Base-by-base conservation (phyloP, 2,329 filamentous ascomycete species). In the Microdochium paspali region DNA sequence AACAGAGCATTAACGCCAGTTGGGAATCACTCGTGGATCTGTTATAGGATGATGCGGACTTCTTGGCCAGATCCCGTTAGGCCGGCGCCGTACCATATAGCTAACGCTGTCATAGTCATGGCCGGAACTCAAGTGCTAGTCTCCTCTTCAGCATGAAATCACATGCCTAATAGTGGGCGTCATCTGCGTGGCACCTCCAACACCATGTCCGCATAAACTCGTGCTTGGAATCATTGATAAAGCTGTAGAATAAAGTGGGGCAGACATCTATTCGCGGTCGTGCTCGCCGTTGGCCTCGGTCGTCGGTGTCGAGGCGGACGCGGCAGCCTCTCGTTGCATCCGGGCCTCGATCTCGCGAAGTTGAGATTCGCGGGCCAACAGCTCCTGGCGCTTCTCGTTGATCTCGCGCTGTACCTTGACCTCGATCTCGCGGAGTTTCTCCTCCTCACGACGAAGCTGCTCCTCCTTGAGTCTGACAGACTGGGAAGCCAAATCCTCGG, bases 391-490 rank as follows among this genome's bases (percentile, higher is more conserved):
- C 82, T 98, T 98, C 81, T 97, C 93, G 73, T 96, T 95, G 76
- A 98, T 98, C 73, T 98, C 93, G 66, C 93, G 88, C 76, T 98
- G 93, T 54, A 98, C 93, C 84, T 98, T 98, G 76, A 96, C 78
- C 68, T 98, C 93, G 66, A 98, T 97, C 76, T 98, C 93, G 69
- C 93, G 88, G 54, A 98, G 85, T 79, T 98, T 98, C 85, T 98
- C 93, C 76, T 98, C 93, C 72, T 98, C 93, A 63, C 93, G 90
- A 65, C 93, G 89, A 59, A 98, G 87, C 71, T 98, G 93, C 73
- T 98, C 93, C 70, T 98, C 93, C 89, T 98, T 98, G 68, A 98
- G 85, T 55, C 93, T 90, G 54, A 98, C 93, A 31, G 90, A 97
- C 72, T 98, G 93, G 51, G 87, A 93, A 45, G 93, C 93, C 53